Conservation (phyloP, 1,139 yeast genomes). For the Candida mesenterica region DNA sequence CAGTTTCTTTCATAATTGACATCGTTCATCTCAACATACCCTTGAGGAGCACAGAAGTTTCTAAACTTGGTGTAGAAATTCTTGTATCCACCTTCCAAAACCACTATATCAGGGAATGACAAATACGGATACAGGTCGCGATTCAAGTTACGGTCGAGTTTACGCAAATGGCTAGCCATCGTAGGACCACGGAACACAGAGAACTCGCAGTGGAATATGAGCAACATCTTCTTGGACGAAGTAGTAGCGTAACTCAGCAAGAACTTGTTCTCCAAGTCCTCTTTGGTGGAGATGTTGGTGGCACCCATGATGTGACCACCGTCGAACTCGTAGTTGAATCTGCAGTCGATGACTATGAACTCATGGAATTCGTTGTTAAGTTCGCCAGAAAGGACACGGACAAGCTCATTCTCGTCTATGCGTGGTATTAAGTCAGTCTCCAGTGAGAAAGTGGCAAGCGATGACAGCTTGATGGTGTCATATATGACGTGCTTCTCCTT, state of each 20-base stretch:
- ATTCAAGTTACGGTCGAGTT: constrained; percentile 75
- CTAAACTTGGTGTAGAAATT: constrained; percentile 60
- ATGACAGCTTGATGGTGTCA: constrained; percentile 16
- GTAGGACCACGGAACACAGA: constrained; percentile 90
- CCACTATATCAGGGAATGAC: constrained; percentile 82
- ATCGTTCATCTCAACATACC: constrained; percentile 87
- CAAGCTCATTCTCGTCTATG: constrained; percentile 64
- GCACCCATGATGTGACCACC: constrained; percentile 94
- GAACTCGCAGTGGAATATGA: constrained; percentile 93
- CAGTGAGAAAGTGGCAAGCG: constrained; percentile 46
- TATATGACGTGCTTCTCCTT: constrained; percentile 31
- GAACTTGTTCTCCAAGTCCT: constrained; percentile 57
- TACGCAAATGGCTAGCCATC: constrained; percentile 83
- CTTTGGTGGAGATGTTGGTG: constrained; percentile 69
- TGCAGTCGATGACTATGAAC: constrained; percentile 72
- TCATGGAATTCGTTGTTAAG: constrained; percentile 57
- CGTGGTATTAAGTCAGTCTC: constrained; percentile 72
- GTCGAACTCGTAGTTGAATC: constrained; percentile 85
- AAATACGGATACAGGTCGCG: constrained; percentile 74
- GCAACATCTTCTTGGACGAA: constrained; percentile 36
- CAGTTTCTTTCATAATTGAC: constrained; percentile 62
- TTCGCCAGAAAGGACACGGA: constrained; percentile 58
- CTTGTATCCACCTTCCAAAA: constrained; percentile 90
- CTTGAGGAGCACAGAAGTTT: constrained; percentile 65
- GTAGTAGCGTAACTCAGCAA: constrained; percentile 17